Conservation (phyloP, 2,329 filamentous ascomycete species). For the Ophiostoma sp. region DNA sequence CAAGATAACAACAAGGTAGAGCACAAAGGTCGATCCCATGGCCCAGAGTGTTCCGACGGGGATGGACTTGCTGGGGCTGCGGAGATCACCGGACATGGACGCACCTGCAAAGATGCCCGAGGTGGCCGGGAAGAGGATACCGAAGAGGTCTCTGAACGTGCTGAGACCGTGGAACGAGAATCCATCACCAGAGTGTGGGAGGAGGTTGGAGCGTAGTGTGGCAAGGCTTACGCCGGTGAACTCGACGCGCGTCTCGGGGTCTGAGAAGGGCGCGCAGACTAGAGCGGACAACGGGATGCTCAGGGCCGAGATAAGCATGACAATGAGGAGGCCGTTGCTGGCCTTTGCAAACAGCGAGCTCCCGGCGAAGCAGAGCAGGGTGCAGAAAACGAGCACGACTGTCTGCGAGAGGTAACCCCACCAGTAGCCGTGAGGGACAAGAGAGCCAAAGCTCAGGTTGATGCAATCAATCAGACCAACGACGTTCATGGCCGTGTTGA, state of each 20-base stretch:
- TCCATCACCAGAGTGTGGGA: constrained; percentile 58
- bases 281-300: constrained; percentile 79
- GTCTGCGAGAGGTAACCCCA: constrained; percentile 72
- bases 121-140: constrained; percentile 73
- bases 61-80: constrained; percentile 76
- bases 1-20: constrained; percentile 71
- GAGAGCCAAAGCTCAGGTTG: constrained; percentile 64
- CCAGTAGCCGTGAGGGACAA: constrained; percentile 68
- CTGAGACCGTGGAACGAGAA: constrained; percentile 58
- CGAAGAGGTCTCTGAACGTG: constrained; percentile 77
- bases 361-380: constrained; percentile 69
- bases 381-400: constrained; percentile 64
- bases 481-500: constrained; percentile 83
- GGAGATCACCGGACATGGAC: constrained; percentile 84
- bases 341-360: constrained; percentile 75
- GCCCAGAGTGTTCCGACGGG: constrained; percentile 78
- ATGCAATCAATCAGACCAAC: constrained; percentile 82
- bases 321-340: constrained; percentile 67
- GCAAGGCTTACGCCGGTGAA: constrained; percentile 71
- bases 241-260: constrained; percentile 56
- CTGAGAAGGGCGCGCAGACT: constrained; percentile 61
- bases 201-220: constrained; percentile 69
- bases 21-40: constrained; percentile 66
- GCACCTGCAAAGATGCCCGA: constrained; percentile 65
- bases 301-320: constrained; percentile 67